phyloP scores from a whole-genome alignment of 257 asterid genomes.

The Solanum peruvianum region DNA sequence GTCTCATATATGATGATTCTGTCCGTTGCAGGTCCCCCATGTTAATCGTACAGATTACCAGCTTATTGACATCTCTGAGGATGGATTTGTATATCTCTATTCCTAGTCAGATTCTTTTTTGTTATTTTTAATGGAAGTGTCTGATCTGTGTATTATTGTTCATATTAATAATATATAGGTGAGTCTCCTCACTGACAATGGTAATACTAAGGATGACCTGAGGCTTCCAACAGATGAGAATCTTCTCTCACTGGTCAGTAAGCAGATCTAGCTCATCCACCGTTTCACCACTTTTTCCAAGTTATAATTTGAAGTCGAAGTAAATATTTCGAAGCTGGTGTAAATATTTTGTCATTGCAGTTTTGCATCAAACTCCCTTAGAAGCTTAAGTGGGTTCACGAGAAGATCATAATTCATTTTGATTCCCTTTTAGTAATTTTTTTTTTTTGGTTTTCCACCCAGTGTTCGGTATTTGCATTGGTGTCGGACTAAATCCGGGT shows the following conservation, averaged over 20 bases:
- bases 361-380: background rate
- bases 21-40: constrained; percentile 61
- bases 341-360: background rate
- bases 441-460: background rate
- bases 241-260: constrained; percentile 58
- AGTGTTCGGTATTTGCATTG: background rate
- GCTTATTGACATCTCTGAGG: constrained; percentile 89
- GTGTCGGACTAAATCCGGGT: background rate
- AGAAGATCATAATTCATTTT: background rate
- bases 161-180: constrained; percentile 21
- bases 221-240: constrained; percentile 72
- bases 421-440: background rate
- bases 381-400: background rate
- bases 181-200: constrained; percentile 75
- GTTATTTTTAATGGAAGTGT: background rate
- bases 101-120: background rate
- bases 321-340: background rate
- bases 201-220: constrained; percentile 85
- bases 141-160: background rate
- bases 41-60: constrained; percentile 84
- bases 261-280: background rate
- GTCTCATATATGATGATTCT: background rate
- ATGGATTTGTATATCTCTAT: constrained; percentile 57
- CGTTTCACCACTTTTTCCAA: background rate
- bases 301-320: background rate